These are phyloP conservation scores for Ophiosphaerella herpotricha DNA, from an alignment of 2,329 filamentous ascomycete species.

Conservation along the genomic window DNA sequence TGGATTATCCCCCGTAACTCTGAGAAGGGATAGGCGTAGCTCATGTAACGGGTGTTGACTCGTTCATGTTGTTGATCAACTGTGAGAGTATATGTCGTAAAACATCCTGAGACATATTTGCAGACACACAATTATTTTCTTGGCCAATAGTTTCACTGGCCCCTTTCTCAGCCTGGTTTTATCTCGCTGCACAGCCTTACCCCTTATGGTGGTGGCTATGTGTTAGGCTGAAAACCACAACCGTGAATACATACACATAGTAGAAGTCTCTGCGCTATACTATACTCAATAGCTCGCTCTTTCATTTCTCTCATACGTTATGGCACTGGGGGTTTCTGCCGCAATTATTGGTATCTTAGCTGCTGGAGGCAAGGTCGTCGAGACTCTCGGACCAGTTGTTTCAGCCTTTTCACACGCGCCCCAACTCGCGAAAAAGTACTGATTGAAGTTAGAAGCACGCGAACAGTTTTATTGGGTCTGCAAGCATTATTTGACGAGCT, in stretches of 20 bases:
- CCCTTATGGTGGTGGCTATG: no score
- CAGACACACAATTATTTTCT: no score
- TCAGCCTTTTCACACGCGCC: constrained; percentile 3
- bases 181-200: no score
- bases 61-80: no score
- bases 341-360: constrained; percentile 14
- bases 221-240: no score
- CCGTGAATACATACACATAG: background rate
- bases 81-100: no score
- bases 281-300: background rate
- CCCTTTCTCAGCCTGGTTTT: no score
- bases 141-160: no score
- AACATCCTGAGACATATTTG: no score
- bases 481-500: background rate
- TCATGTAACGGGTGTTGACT: no score
- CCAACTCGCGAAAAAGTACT: constrained; percentile 2
- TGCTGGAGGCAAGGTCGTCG: constrained; percentile 9
- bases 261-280: background rate
- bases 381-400: constrained; percentile 8
- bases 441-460: constrained; percentile 4
- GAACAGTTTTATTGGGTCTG: constrained; percentile 1
- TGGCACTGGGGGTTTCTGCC: constrained; percentile 6
- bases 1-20: no score
- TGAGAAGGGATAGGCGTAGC: no score
- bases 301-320: background rate